Base-by-base conservation (phyloP, 352 stramenopile species). In the Globisporangium canariense region DNA sequence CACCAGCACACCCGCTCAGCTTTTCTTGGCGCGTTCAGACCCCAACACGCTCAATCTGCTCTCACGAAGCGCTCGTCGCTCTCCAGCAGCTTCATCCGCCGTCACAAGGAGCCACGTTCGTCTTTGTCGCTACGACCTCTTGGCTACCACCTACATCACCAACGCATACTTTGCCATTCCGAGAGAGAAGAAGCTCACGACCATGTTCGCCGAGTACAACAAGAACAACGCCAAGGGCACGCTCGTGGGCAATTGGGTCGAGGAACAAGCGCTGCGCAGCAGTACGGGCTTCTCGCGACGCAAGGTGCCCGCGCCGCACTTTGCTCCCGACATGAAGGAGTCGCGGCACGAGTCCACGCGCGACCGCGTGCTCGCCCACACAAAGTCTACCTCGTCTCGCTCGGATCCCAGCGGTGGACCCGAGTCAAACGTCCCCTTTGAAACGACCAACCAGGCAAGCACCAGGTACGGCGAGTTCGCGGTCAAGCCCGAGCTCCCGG, bases 231-330 rank as follows among this genome's bases (percentile, higher is more conserved):
- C 66, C 54, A 88, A 90, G 53, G 80, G 77, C 14, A 77, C 83
- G 50, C 73, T 95, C 20, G 75, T 93, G 22, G 86, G 86, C 22
- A 95, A 95, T 65, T 95, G 86, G 86, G 82, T 95, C 52, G 84
- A 95, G 40, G 86, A 95, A 60, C 76, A 91, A 22, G 86, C 84
- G 2, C 69, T 95, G 43, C 79, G 82, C 9, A 54, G 69, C 4
- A 64, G 58, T 40, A 95, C 86, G 8, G 86, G 84, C 3, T 86
- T 83, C 38, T 74, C 81, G 2, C 78, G 84, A 10, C 79, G 81
- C 40, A 78, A 80, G 51, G 73, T 91, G 1, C 84, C 84, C 1
- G 64, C 66, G 9, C 45, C 67, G 2, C 28, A 68, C 16, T 75
- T 65, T 11, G 68, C 76, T 16, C 64, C 77, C 79, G 77, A 86